Percentiles rank a stretch among this genome's conserved stretches.
Conservation (phyloP, 208 protist genomes). For the Leishmania mexicana region DNA sequence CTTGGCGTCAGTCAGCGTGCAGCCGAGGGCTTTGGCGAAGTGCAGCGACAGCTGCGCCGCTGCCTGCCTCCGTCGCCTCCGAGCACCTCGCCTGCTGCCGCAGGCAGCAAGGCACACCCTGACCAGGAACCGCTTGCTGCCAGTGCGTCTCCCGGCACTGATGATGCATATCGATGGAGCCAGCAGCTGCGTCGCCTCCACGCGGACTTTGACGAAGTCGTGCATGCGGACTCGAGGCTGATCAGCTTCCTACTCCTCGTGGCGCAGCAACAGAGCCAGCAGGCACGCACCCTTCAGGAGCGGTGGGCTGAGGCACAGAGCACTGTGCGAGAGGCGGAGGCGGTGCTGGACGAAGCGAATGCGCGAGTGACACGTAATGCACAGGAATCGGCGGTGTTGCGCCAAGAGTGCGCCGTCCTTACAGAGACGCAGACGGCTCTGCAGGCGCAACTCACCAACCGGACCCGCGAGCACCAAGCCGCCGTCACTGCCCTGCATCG, state of each 20-base stretch:
- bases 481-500: neutral
- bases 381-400: slow-evolving; percentile 14
- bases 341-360: slow-evolving; percentile 14
- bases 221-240: slow-evolving; percentile 24
- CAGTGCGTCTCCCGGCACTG: neutral
- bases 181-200: slow-evolving; percentile 11
- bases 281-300: slow-evolving; percentile 4
- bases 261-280: slow-evolving; percentile 17
- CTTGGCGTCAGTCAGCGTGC: slow-evolving; percentile 1
- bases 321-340: slow-evolving; percentile 14
- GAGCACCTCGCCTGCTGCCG: neutral
- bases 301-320: slow-evolving; percentile 24
- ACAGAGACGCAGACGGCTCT: slow-evolving; percentile 2
- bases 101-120: neutral
- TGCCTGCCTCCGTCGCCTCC: neutral
- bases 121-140: neutral
- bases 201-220: slow-evolving; percentile 12
- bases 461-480: slow-evolving; percentile 2
- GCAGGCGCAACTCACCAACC: neutral
- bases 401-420: slow-evolving; percentile 15
- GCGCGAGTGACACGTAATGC: neutral
- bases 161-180: neutral
- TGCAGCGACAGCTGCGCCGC: slow-evolving; percentile 8
- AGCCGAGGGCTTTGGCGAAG: slow-evolving; percentile 3
- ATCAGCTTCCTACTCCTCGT: slow-evolving; percentile 25